Percentiles rank a stretch among this genome's conserved stretches.
Evolutionary conservation across 2,329 filamentous ascomycete species (phyloP).

Genomic region (Aspergillus viridinutans): DNA sequence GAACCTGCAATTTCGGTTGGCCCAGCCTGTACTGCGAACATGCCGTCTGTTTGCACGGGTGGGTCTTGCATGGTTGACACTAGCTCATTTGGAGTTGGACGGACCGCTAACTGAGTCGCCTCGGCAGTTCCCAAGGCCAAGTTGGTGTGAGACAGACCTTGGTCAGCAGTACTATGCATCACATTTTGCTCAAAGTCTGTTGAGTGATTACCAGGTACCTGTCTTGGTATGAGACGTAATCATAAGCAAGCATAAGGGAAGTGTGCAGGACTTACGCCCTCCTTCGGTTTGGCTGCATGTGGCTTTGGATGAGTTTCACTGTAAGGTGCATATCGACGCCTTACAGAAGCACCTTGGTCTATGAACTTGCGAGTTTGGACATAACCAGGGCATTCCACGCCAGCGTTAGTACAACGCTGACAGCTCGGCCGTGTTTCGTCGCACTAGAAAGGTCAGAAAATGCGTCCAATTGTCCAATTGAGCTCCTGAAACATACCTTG

Average conservation of each 20-base stretch:
- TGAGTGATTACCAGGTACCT: background rate
- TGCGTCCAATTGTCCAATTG: background rate
- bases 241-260: background rate
- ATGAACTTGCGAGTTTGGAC: conserved; percentile 42
- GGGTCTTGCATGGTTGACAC: background rate
- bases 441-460: conserved; percentile 24
- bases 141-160: background rate
- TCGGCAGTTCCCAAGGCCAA: background rate
- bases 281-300: conserved; percentile 5
- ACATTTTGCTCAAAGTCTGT: background rate
- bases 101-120: background rate
- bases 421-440: conserved; percentile 39
- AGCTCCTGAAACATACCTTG: conserved; percentile 23
- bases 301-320: conserved; percentile 18
- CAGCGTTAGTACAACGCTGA: conserved; percentile 34
- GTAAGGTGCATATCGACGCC: conserved; percentile 38
- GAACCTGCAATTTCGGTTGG: background rate
- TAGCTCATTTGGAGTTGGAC: background rate
- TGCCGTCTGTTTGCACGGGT: background rate
- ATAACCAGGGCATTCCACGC: conserved; percentile 40
- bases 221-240: background rate
- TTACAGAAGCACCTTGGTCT: conserved; percentile 39
- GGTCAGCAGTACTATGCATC: background rate
- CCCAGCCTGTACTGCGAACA: background rate
- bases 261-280: conserved; percentile 1